Evolutionary conservation across 805 yeast genomes (phyloP).

Genomic region (Barnettozyma salicaria): DNA sequence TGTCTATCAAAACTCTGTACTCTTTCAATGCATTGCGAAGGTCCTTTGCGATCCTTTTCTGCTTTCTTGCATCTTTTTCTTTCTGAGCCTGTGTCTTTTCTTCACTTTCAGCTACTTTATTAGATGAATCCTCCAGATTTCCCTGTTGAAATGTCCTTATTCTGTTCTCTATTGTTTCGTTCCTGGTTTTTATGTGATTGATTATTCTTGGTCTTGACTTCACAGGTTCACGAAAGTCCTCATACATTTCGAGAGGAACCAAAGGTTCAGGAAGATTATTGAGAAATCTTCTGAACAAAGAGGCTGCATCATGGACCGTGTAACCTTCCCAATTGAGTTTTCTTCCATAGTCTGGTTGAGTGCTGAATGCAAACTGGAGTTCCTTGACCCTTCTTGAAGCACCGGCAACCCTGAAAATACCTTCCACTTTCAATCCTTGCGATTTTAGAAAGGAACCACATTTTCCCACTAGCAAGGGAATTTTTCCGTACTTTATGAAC

Average conservation of each 20-base stretch:
- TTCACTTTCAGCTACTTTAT: constrained; percentile 10
- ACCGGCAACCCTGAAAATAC: constrained; percentile 91
- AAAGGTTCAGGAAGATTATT: constrained; percentile 90
- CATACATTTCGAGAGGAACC: constrained; percentile 72
- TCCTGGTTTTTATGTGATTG: constrained; percentile 58
- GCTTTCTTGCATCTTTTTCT: constrained; percentile 34
- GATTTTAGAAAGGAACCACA: constrained; percentile 84
- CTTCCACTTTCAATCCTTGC: constrained; percentile 74
- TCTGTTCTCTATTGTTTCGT: constrained; percentile 35
- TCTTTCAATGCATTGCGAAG: constrained; percentile 63
- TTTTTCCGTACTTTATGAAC: constrained; percentile 73
- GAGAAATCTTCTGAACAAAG: constrained; percentile 76
- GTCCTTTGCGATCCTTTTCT: constrained; percentile 54
- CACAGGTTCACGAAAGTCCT: constrained; percentile 72
- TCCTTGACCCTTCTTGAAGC: constrained; percentile 83
- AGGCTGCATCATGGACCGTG: constrained; percentile 96
- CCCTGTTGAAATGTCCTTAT: constrained; percentile 24
- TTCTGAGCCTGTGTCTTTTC: constrained; percentile 28
- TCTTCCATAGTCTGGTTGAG: constrained; percentile 87
- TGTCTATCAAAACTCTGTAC: constrained; percentile 61
- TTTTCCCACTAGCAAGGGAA: constrained; percentile 92
- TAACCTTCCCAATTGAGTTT: constrained; percentile 84
- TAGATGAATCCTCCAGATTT: constrained; percentile 3
- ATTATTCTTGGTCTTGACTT: constrained; percentile 55
- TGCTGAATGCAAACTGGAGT: constrained; percentile 73